Evolutionary conservation across 2,329 filamentous ascomycete genomes (phyloP).

Genomic region (Daldinia eschscholtzii): DNA sequence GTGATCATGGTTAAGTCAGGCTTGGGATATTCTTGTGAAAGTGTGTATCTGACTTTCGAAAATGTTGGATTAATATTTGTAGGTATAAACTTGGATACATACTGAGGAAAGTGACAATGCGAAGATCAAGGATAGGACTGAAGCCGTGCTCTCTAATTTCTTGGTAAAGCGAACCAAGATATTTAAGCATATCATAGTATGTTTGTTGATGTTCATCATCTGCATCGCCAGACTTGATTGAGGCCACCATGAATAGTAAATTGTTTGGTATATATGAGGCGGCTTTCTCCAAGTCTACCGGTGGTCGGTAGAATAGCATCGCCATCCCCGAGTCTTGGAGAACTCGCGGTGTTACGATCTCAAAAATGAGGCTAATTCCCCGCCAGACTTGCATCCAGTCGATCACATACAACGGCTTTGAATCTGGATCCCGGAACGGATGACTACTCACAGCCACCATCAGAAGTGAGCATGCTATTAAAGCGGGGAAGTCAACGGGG

Average conservation of each 20-base stretch:
- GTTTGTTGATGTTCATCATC: conserved; percentile 57
- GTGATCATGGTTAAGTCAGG: background rate
- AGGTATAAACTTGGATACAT: conserved; percentile 12
- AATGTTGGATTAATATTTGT: background rate
- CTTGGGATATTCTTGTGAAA: background rate
- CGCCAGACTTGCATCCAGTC: conserved; percentile 70
- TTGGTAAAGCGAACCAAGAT: conserved; percentile 65
- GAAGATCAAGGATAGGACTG: conserved; percentile 60
- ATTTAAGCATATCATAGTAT: conserved; percentile 63
- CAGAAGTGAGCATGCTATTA: conserved; percentile 65
- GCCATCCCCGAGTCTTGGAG: conserved; percentile 60
- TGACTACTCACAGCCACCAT: conserved; percentile 65
- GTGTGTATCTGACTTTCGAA: background rate
- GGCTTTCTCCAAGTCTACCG: conserved; percentile 60
- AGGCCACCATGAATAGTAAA: conserved; percentile 63
- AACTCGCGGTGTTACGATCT: conserved; percentile 52
- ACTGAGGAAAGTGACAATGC: conserved; percentile 66
- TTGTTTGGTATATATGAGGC: conserved; percentile 60
- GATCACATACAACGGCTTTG: conserved; percentile 62
- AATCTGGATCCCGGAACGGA: conserved; percentile 62
- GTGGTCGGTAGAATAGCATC: conserved; percentile 63
- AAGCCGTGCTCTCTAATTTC: conserved; percentile 61
- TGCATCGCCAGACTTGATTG: conserved; percentile 58
- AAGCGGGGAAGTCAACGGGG: conserved; percentile 62
- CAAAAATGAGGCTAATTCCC: conserved; percentile 64